Base-by-base conservation (phyloP, 345 rosid species). In the Chamaenerion angustifolium region DNA sequence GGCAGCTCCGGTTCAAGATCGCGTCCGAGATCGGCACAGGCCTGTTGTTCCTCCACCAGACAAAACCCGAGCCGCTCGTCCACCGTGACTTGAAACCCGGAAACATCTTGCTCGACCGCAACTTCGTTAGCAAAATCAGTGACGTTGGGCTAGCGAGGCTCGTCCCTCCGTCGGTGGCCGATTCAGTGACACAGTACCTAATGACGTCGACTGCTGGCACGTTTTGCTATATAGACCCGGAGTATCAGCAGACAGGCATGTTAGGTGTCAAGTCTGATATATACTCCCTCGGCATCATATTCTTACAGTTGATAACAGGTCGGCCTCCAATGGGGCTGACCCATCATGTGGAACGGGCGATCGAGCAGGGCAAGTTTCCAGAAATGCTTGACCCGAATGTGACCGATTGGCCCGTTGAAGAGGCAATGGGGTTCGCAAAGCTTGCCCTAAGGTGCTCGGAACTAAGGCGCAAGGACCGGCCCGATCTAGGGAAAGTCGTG, bases 221-320 rank as follows among this genome's bases (percentile, higher is more conserved):
- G 11, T 84, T 88, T 69, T 88, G 94, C 70, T 88, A 88, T 46
- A 88, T 88, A 16, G 94, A 88, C 45, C 96, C 94, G 4, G 94
- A 88, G 71, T 88, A 88, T 66, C 94, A 88, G 68, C 96, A 81
- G 64, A 84, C 94, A 4, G 92, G 96, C 8, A 88, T 84, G 94
- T 71, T 88, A 37, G 88, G 94, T 0, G 71, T 79, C 4, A 88
- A 88, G 65, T 88, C 92, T 4, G 96, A 88, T 51, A 68, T 88
- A 10, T 84, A 81, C 57, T 88, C 94, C 0, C 73, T 84, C 0
- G 96, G 96, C 18, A 81, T 88, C 64, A 76, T 84, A 64, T 76
- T 77, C 52, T 79, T 88, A 11, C 94, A 88, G 68, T 46, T 88
- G 12, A 45, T 84, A 57, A 84, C 92, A 14, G 94, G 72, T 12